phyloP scores from a whole-genome alignment of 2,329 filamentous ascomycete genomes.

The Rutstroemia sydowiana region DNA sequence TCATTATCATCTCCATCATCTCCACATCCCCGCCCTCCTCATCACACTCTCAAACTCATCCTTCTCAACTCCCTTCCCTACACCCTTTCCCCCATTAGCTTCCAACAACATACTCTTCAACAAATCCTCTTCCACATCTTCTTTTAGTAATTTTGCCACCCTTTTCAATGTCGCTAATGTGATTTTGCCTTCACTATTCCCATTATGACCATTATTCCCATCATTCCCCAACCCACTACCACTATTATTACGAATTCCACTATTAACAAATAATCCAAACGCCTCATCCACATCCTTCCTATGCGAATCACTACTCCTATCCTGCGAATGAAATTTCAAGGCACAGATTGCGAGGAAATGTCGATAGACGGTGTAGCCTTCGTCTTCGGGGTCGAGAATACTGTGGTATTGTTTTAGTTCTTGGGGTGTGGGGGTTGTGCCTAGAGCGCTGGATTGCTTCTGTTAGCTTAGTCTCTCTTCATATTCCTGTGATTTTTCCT shows the following conservation, averaged over 20 bases:
- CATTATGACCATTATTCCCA: no score
- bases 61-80: conserved; percentile 61
- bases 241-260: no score
- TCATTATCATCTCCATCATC: conserved; percentile 9
- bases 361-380: conserved; percentile 70
- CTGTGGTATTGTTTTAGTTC: conserved; percentile 73
- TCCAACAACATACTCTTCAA: conserved; percentile 92
- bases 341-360: conserved; percentile 85
- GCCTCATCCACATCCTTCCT: conserved; percentile 70
- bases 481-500: no score
- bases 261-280: conserved; percentile 72
- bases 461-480: no score
- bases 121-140: conserved; percentile 75
- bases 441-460: conserved; percentile 68
- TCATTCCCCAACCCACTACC: conserved; percentile 28
- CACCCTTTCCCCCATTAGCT: conserved; percentile 74
- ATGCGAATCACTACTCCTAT: conserved; percentile 44
- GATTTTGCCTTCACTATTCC: conserved; percentile 53
- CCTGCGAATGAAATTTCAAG: conserved; percentile 65
- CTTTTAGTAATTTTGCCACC: conserved; percentile 74
- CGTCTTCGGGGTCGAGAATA: conserved; percentile 74
- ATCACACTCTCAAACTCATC: conserved; percentile 46
- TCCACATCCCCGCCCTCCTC: conserved; percentile 28
- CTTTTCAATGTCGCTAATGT: conserved; percentile 70
- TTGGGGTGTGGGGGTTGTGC: conserved; percentile 55